Evolutionary conservation across 148 eudicot genomes (phyloP).

Genomic region (Chenopodium album): DNA sequence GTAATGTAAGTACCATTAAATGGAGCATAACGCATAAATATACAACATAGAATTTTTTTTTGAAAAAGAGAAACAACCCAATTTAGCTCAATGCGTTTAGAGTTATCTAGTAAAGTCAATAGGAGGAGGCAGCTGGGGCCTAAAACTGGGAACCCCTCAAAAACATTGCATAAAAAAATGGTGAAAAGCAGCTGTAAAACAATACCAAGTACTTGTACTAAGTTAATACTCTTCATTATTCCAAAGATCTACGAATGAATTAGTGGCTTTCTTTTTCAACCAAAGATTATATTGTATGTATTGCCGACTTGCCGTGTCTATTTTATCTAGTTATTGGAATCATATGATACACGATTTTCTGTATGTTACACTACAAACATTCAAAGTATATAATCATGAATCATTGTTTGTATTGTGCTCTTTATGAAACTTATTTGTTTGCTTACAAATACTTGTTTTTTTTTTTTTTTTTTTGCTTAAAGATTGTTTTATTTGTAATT

Average conservation of each 20-base stretch:
- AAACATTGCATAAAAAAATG: not conserved
- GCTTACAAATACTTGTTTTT: no score
- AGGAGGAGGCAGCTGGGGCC: not conserved
- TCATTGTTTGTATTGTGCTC: not conserved
- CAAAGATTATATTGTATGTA: not conserved
- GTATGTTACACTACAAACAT: not conserved
- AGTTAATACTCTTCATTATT: no score
- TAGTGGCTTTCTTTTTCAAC: not conserved
- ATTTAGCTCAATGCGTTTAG: not conserved
- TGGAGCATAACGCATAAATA: no score
- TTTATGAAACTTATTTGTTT: no score
- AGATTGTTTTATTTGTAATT: no score
- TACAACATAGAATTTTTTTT: not conserved
- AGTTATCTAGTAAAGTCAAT: not conserved
- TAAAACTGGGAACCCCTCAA: not conserved
- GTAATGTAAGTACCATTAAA: no score
- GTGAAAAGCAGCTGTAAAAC: not conserved
- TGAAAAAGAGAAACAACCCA: no score
- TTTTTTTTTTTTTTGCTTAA: no score
- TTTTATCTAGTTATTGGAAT: not conserved
- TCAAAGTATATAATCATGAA: not conserved
- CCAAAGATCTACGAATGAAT: not conserved
- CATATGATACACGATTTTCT: not conserved
- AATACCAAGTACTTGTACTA: not conserved
- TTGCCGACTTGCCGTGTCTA: not conserved